Evolutionary conservation across 306 rosid species (phyloP).

Genomic region (Biancaea sappan): DNA sequence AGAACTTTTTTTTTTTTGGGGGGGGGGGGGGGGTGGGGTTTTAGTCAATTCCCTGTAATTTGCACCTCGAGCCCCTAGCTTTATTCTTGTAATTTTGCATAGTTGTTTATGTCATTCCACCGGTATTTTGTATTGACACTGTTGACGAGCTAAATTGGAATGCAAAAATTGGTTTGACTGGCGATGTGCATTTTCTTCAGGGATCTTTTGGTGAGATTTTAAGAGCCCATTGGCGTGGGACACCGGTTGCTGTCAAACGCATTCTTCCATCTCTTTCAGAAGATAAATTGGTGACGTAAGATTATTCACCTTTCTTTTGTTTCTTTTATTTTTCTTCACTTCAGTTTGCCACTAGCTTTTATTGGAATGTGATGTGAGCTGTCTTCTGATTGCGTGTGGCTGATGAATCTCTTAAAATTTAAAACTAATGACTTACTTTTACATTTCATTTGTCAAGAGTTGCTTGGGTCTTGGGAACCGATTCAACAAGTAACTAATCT

Average conservation of each 20-base stretch:
- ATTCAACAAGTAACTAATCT: slow-evolving; percentile 22
- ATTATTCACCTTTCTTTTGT: slow-evolving; percentile 30
- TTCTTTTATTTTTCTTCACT: slow-evolving; percentile 6
- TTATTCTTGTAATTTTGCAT: slow-evolving; percentile 21
- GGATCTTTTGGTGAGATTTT: slow-evolving; percentile 98
- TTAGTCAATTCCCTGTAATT: neutral
- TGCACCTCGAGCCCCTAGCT: slow-evolving; percentile 17
- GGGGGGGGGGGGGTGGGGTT: too few relatives aligned
- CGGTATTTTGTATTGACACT: slow-evolving; percentile 18
- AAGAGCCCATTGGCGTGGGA: slow-evolving; percentile 97
- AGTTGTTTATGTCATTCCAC: neutral
- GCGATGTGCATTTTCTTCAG: slow-evolving; percentile 48
- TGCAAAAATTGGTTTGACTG: slow-evolving; percentile 12
- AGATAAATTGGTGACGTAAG: slow-evolving; percentile 95
- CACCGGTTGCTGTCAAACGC: slow-evolving; percentile 99
- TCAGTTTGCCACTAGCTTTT: slow-evolving; percentile 17
- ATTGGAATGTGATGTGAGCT: neutral
- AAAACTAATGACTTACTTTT: neutral
- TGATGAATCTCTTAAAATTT: slow-evolving; percentile 13
- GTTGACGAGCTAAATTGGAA: slow-evolving; percentile 10
- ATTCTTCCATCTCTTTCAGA: slow-evolving; percentile 97
- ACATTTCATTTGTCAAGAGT: slow-evolving; percentile 3
- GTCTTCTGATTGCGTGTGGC: slow-evolving; percentile 16
- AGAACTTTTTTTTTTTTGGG: neutral
- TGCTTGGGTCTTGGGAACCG: slow-evolving; percentile 10